A percentile compares a stretch with the other conserved stretches of the same genome.
Conservation (phyloP, 805 yeast genomes). For the Candida fluviatilis region DNA sequence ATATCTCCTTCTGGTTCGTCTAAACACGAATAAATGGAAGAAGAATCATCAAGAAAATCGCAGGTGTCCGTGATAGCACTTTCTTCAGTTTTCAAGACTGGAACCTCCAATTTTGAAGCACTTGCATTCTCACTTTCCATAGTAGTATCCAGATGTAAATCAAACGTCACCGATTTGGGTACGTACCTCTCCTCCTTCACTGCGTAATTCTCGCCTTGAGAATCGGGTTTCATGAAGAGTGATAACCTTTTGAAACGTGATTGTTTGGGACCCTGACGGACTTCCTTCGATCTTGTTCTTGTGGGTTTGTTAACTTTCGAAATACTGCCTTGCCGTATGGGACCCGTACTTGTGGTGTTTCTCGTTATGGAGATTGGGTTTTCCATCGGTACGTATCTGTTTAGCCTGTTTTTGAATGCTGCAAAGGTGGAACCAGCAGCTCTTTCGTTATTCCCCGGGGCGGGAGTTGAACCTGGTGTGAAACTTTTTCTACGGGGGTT, state of each 20-base stretch:
- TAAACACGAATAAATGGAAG: neutral
- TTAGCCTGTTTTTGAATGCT: neutral
- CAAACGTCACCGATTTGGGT: neutral
- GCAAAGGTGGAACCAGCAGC: too few species aligned
- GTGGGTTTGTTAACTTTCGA: neutral
- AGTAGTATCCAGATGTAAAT: neutral
- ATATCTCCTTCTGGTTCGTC: too few species aligned
- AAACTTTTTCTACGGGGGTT: too few species aligned
- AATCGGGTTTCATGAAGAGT: neutral
- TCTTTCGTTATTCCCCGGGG: too few species aligned
- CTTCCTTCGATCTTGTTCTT: neutral
- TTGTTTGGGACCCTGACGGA: neutral
- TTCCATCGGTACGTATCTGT: neutral
- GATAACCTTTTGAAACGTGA: neutral
- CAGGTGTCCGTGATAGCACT: too few species aligned
- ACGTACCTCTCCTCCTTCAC: neutral
- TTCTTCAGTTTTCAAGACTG: too few species aligned
- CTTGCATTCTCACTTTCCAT: neutral
- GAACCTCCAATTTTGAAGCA: too few species aligned
- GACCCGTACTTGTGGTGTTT: neutral
- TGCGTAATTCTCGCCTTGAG: neutral
- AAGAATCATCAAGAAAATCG: neutral
- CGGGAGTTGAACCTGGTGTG: too few species aligned
- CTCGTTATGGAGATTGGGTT: neutral
- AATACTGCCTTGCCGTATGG: neutral